Conservation (phyloP, 2,329 filamentous ascomycete species). For the Aspergillus pseudoviridinutans region DNA sequence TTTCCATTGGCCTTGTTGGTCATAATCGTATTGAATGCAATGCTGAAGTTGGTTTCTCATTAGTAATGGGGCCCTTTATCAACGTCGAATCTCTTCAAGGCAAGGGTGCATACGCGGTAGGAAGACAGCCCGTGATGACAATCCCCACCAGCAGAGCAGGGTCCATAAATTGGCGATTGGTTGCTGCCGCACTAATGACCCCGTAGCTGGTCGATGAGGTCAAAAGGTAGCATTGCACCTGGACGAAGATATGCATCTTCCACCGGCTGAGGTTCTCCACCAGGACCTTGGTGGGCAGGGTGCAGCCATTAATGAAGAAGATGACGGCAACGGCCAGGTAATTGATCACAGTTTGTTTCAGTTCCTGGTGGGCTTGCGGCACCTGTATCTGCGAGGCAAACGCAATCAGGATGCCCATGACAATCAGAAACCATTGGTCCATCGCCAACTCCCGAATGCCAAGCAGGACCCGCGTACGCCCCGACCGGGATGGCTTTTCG, state of each 20-base stretch:
- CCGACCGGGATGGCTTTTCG: not conserved
- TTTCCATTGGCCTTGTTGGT: constrained; percentile 62
- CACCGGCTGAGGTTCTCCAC: constrained; percentile 43
- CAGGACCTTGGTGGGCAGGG: constrained; percentile 56
- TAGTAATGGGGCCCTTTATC: not conserved
- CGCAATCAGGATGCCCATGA: constrained; percentile 47
- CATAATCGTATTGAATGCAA: constrained; percentile 63
- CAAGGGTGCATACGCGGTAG: constrained; percentile 47
- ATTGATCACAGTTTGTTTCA: constrained; percentile 46
- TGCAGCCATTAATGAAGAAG: constrained; percentile 63
- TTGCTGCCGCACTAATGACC: constrained; percentile 43
- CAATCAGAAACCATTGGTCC: constrained; percentile 59
- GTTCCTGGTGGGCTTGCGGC: constrained; percentile 46
- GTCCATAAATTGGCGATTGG: constrained; percentile 50
- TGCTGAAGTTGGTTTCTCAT: constrained; percentile 20
- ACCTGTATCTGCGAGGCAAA: constrained; percentile 52
- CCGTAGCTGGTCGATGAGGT: constrained; percentile 57
- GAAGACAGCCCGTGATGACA: constrained; percentile 57
- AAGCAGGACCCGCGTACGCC: not conserved
- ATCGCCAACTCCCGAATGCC: not conserved
- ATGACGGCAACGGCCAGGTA: constrained; percentile 63
- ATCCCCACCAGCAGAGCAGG: constrained; percentile 59
- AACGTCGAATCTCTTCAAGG: not conserved
- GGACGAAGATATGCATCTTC: constrained; percentile 60
- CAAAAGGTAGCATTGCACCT: constrained; percentile 59